phyloP scores from a whole-genome alignment of 75 land plant species.

The Picea sitchensis region DNA sequence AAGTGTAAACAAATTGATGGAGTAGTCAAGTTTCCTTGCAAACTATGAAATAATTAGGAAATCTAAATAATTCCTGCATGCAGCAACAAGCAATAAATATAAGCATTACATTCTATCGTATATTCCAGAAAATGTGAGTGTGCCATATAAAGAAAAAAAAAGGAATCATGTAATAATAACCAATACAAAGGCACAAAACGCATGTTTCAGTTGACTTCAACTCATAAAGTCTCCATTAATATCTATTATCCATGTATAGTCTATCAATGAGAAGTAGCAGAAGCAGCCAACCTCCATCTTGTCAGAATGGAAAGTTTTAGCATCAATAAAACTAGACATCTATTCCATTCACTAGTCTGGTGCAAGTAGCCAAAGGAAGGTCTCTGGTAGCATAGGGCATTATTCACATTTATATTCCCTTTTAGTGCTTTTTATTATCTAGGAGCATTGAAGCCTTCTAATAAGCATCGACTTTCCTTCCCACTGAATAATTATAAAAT shows the following conservation, averaged over 20 bases:
- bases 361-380: background rate
- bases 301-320: background rate
- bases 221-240: too few species aligned
- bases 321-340: background rate
- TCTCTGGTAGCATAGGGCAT: too few species aligned
- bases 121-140: background rate
- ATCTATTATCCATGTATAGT: background rate
- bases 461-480: too few species aligned
- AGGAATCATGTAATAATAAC: background rate
- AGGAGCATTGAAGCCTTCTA: too few species aligned
- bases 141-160: background rate
- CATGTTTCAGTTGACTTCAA: background rate
- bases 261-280: background rate
- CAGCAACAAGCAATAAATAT: constrained; percentile 1
- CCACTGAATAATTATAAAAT: too few species aligned
- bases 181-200: background rate
- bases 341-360: background rate
- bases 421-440: too few species aligned
- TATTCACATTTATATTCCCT: too few species aligned
- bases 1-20: background rate
- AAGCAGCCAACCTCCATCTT: background rate
- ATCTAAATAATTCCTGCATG: too few species aligned
- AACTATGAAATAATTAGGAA: background rate
- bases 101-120: background rate
- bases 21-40: background rate